phyloP scores from a whole-genome alignment of 305 asterid species.

The Solanum aculeatissimum region DNA sequence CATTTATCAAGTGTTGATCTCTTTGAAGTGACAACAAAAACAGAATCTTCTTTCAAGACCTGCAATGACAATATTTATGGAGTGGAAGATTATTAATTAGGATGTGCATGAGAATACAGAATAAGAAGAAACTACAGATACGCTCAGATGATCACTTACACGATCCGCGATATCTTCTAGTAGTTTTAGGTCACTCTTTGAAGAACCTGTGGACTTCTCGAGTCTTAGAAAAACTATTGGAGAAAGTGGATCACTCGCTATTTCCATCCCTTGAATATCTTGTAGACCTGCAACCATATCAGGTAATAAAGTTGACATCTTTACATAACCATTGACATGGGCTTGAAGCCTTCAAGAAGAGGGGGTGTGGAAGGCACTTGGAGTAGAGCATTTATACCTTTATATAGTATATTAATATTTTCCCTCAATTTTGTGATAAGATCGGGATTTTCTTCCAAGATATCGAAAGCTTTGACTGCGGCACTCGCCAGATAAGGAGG shows the following conservation, averaged over 20 bases:
- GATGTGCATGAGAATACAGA: background rate
- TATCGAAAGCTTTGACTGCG: conserved; percentile 78
- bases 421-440: conserved; percentile 50
- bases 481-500: conserved; percentile 98
- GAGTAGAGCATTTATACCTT: conserved; percentile 23
- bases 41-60: conserved; percentile 56
- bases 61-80: conserved; percentile 15
- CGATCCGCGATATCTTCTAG: conserved; percentile 59
- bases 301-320: background rate
- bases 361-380: background rate
- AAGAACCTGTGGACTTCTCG: conserved; percentile 54
- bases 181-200: conserved; percentile 58
- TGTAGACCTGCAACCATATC: conserved; percentile 42
- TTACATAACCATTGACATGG: background rate
- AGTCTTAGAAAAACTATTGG: conserved; percentile 63
- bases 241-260: conserved; percentile 62
- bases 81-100: background rate
- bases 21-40: conserved; percentile 57
- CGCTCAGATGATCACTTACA: conserved; percentile 25
- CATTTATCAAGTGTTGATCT: conserved; percentile 76
- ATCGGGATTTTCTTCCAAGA: conserved; percentile 65
- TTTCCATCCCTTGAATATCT: conserved; percentile 46
- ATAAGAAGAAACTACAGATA: background rate
- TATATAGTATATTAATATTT: conserved; percentile 34
- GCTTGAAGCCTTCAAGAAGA: background rate